Evolutionary conservation across 2,329 filamentous ascomycete species (phyloP).

Genomic region (Trichoderma aggressivum): DNA sequence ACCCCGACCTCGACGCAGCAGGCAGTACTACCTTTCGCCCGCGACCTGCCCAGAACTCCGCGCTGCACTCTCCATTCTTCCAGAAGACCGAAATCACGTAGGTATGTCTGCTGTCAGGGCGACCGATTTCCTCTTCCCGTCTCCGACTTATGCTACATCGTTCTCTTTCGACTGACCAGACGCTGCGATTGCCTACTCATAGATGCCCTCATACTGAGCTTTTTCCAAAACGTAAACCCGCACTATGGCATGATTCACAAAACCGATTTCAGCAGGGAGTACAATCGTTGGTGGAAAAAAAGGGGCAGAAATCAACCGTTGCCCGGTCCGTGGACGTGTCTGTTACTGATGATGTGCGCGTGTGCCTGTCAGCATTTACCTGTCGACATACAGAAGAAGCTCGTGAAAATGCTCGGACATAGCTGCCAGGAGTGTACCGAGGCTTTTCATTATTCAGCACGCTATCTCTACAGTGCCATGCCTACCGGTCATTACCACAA

Average conservation of each 20-base stretch:
- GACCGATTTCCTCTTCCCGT: neutral
- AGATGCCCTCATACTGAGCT: slow-evolving; percentile 31
- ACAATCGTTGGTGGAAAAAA: slow-evolving; percentile 32
- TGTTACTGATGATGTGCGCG: slow-evolving; percentile 31
- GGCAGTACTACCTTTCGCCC: neutral
- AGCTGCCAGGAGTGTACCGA: slow-evolving; percentile 25
- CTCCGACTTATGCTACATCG: neutral
- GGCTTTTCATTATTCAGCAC: slow-evolving; percentile 25
- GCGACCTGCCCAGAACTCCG: neutral
- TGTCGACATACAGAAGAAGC: slow-evolving; percentile 21
- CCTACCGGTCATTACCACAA: slow-evolving; percentile 30
- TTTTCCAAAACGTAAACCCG: slow-evolving; percentile 31
- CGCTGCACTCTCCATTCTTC: neutral
- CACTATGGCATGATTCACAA: slow-evolving; percentile 35
- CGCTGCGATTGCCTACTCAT: neutral
- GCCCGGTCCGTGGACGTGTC: slow-evolving; percentile 30
- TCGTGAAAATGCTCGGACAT: slow-evolving; percentile 25
- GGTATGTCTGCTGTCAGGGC: neutral
- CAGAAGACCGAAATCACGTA: neutral
- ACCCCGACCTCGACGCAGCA: neutral
- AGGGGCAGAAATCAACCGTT: slow-evolving; percentile 22
- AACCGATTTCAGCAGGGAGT: slow-evolving; percentile 29
- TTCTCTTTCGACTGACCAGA: neutral
- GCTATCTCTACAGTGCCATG: slow-evolving; percentile 28
- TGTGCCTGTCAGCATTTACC: slow-evolving; percentile 30